Base-by-base conservation (phyloP, 441 rosid species). In the Biscutella auriculata region DNA sequence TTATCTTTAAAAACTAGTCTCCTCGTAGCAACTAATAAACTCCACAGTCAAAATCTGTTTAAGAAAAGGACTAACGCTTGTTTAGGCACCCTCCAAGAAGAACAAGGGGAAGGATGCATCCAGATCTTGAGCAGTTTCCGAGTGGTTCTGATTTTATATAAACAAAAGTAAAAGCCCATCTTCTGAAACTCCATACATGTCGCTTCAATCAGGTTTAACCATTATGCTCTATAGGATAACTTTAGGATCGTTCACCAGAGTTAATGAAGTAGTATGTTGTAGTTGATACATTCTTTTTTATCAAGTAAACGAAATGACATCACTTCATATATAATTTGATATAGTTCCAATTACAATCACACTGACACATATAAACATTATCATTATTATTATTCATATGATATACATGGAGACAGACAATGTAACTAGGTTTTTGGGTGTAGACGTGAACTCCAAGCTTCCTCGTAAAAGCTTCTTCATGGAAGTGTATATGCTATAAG, bases 121-220 rank as follows among this genome's bases (percentile, higher is more conserved):
- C 96, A 2, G 98, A 85, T 60, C 79, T 91, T 11, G 75, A 82
- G 69, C 88, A 74, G 11, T 82, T 83, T 8, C 75, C 80, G 4
- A 65, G 59, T 25, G 83, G 73, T 56, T 68, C 82, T 0, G 93
- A 80, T 68, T 83, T 73, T 60, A 87, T 91, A 1, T 91, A 77
- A 17, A 49, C 23, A 8, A 3, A 52, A 19, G 12, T 33, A 29
- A 32, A 30, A 53, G n/a, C n/a, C 26, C 44, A 40, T 48, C 50
- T 10, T 8, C 23, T n/a, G n/a, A n/a, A n/a, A n/a, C n/a, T n/a
- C n/a, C n/a, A n/a, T n/a, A n/a, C n/a, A n/a, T n/a, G n/a, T n/a
- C n/a, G n/a, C n/a, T n/a, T n/a, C n/a, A n/a, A n/a, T n/a, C n/a
- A n/a, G n/a, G n/a, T n/a, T n/a, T n/a, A n/a, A n/a, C n/a, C n/a